Base-by-base conservation (phyloP, 1,284 basidiomycete species). In the Boletus semigastroideus region DNA sequence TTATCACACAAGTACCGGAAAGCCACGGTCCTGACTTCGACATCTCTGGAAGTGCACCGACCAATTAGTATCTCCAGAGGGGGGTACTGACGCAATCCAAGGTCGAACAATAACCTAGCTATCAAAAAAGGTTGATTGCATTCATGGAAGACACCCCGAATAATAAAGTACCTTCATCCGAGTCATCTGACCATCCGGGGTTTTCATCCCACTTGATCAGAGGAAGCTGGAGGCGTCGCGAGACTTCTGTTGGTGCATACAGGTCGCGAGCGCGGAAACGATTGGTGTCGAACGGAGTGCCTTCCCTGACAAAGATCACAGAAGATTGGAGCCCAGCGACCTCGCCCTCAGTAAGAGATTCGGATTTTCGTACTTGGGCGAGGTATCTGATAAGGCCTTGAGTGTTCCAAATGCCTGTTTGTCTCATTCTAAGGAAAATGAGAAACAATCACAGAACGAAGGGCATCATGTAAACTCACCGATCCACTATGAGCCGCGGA, bases 371-470 rank as follows among this genome's bases (percentile, higher is more conserved):
- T 14, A 94, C 88, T 5, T 86, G 86, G 14, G 90, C 89, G 6
- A 97, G 79, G 64, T 95, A 94, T 64, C 86, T 87, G 56, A 87
- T 82, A 11, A 94, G 75, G 38, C 90, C 84, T 5, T 78, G 73
- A 30, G 84, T 81, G 0, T 81, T 84, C 87, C 87, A 89, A 60
- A 86, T 83, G 33, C 86, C 86, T 3, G 85, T 87, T 63, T 84
- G 84, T 56, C 89, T 79, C 84, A 90, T 87, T 59, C 90, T 91
- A 28, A 19, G 4, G 4, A 12, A 25, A 13, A 17, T 17, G 9
- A 27, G 27, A 5, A 27, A 12, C 16, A 20, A 3, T 31, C n/a
- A 17, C 11, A 34, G 20, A 22, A 22, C 17, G 4, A 17, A 16
- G 39, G n/a, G 22, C 5, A 7, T 17, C 0, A 4, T 17, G 2